phyloP scores from a whole-genome alignment of 2,329 filamentous ascomycete species.

The Mycosphaerella arachidis region DNA sequence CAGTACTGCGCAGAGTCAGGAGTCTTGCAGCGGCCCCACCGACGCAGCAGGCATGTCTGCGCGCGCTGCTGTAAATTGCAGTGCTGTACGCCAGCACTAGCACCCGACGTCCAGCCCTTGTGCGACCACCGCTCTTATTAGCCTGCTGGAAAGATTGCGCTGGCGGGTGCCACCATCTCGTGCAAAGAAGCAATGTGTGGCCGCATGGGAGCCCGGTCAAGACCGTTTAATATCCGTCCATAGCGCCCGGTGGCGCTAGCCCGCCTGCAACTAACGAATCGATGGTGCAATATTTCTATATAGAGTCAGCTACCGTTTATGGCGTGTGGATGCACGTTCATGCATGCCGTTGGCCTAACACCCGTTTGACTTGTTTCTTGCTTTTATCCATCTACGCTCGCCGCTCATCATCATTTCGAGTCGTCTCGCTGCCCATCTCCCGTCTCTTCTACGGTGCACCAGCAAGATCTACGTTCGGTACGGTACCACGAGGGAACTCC shows the following conservation, averaged over 20 bases:
- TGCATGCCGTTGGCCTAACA: constrained; percentile 5
- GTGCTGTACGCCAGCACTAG: not conserved
- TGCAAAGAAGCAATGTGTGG: not conserved
- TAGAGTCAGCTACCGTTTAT: constrained; percentile 8
- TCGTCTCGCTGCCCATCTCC: constrained; percentile 1
- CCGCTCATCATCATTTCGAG: constrained; percentile 19
- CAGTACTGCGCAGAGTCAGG: not conserved
- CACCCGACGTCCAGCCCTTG: not conserved
- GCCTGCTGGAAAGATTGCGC: not conserved
- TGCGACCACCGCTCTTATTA: not conserved
- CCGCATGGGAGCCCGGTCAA: not conserved
- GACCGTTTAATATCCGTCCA: not conserved
- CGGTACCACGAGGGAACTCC: constrained; percentile 10
- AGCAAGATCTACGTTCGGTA: constrained; percentile 1
- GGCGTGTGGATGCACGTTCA: constrained; percentile 7
- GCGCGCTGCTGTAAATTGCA: not conserved
- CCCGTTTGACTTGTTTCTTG: not conserved
- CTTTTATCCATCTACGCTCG: constrained; percentile 1
- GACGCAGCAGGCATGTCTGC: too few relatives aligned
- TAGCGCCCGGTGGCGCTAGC: constrained; percentile 7
- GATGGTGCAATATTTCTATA: constrained; percentile 6
- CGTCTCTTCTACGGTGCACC: not conserved
- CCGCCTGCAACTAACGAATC: constrained; percentile 3
- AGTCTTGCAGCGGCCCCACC: not conserved
- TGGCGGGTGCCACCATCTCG: not conserved